phyloP scores from a whole-genome alignment of 2,329 filamentous ascomycete species.

The Hysterium pulicare region DNA sequence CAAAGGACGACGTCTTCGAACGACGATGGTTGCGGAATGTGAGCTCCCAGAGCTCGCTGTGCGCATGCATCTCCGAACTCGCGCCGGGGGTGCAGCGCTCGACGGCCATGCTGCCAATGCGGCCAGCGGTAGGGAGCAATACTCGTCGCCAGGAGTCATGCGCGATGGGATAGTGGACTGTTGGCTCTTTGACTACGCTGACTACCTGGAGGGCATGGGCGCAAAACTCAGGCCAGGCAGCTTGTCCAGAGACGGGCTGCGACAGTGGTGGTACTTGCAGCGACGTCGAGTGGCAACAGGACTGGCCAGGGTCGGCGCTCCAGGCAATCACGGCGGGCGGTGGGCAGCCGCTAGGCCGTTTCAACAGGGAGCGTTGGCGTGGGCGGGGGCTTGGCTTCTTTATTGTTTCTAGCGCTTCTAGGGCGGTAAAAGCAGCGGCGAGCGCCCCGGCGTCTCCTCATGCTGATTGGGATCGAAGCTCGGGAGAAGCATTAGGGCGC shows the following conservation, averaged over 20 bases:
- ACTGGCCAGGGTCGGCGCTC: not conserved
- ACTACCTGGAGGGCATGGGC: not conserved
- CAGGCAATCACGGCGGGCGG: not conserved
- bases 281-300: not conserved
- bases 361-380: not conserved
- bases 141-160: not conserved
- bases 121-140: no score
- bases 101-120: no score
- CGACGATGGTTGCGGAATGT: no score
- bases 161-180: not conserved
- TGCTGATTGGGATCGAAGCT: slow-evolving; percentile 2
- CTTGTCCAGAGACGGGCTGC: not conserved
- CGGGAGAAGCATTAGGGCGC: not conserved
- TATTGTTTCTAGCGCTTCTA: slow-evolving; percentile 2
- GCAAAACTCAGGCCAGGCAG: not conserved
- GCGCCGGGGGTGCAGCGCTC: no score
- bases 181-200: no score
- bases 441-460: not conserved
- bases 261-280: not conserved
- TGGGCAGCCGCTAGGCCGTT: slow-evolving; percentile 1
- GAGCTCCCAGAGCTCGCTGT: no score
- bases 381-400: slow-evolving; percentile 1
- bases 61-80: no score
- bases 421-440: slow-evolving; percentile 2
- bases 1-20: no score